Evolutionary conservation across 805 yeast species (phyloP).

Genomic region (Suhomyces sp.): DNA sequence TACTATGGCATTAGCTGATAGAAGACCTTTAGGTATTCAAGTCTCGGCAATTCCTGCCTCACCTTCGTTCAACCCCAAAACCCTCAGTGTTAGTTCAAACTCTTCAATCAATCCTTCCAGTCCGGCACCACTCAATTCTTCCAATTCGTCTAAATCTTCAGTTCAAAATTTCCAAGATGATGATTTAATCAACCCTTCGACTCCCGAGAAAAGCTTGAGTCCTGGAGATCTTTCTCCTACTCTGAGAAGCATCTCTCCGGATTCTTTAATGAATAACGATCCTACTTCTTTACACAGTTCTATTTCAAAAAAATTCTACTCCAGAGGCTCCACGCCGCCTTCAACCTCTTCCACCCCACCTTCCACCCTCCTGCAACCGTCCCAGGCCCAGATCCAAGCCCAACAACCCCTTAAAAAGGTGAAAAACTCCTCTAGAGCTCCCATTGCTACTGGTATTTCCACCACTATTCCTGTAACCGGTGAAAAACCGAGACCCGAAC

Average conservation of each 20-base stretch:
- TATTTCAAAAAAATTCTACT: constrained; percentile 13
- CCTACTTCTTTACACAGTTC: constrained; percentile 5
- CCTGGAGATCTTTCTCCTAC: constrained; percentile 35
- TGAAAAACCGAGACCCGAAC: constrained; percentile 63
- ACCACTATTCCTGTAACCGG: constrained; percentile 82
- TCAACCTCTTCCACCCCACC: constrained; percentile 6
- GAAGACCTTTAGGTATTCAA: constrained; percentile 60
- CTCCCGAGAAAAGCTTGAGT: constrained; percentile 25
- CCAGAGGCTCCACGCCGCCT: constrained; percentile 35
- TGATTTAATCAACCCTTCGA: constrained; percentile 17
- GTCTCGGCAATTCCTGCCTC: constrained; percentile 46
- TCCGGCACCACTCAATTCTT: background rate
- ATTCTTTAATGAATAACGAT: constrained; percentile 34
- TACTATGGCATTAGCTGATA: constrained; percentile 62
- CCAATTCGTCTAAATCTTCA: constrained; percentile 1
- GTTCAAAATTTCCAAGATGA: constrained; percentile 1
- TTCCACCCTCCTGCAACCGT: constrained; percentile 5
- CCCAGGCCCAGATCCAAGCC: constrained; percentile 2
- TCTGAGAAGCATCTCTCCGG: constrained; percentile 43
- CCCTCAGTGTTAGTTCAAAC: constrained; percentile 14
- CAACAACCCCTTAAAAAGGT: constrained; percentile 25
- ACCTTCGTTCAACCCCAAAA: constrained; percentile 38
- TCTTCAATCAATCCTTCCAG: constrained; percentile 1
- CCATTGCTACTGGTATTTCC: constrained; percentile 69
- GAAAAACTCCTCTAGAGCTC: constrained; percentile 42